Evolutionary conservation across 495 filamentous ascomycete genomes (phyloP).

Genomic region (Chaetomium cochliodes): DNA sequence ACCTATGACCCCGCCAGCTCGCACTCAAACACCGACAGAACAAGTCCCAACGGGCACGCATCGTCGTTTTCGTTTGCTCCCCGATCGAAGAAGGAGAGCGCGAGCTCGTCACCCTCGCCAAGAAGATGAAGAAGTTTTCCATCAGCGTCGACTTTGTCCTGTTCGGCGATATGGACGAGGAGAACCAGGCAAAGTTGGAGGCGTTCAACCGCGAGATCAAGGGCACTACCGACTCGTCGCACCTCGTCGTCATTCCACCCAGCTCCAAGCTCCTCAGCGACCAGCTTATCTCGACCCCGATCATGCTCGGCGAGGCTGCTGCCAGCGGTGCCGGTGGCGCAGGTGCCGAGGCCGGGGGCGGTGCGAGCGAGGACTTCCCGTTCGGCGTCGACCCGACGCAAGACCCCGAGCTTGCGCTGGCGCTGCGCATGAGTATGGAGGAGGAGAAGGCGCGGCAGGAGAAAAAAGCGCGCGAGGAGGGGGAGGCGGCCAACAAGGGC

Average conservation of each 20-base stretch:
- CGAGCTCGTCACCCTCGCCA: conserved; percentile 81
- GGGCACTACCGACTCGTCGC: conserved; percentile 74
- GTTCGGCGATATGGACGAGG: conserved; percentile 91
- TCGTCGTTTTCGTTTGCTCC: conserved; percentile 93
- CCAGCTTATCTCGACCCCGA: conserved; percentile 86
- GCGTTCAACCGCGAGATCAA: conserved; percentile 92
- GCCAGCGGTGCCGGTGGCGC: conserved; percentile 49
- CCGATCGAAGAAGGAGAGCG: conserved; percentile 87
- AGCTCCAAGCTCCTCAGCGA: conserved; percentile 89
- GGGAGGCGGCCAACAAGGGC: conserved; percentile 63
- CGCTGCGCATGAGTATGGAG: conserved; percentile 96
- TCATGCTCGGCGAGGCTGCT: conserved; percentile 74
- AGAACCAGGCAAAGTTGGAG: conserved; percentile 79
- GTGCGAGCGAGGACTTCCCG: conserved; percentile 53
- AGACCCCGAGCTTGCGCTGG: conserved; percentile 91
- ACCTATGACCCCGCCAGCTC: conserved; percentile 54
- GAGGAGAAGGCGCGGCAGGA: conserved; percentile 91
- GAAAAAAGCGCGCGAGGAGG: conserved; percentile 70
- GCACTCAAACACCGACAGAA: conserved; percentile 98
- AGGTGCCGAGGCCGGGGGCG: conserved; percentile 59
- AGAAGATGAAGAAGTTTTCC: conserved; percentile 97
- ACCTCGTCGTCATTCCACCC: conserved; percentile 87
- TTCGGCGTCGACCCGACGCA: conserved; percentile 76
- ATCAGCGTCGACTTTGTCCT: conserved; percentile 89
- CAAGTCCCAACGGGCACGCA: conserved; percentile 89